Evolutionary conservation across 192 early-diverging fungal genomes (phyloP), one percentile per base, ranked within the genome.

Genomic region (Coemansia sp.): DNA sequence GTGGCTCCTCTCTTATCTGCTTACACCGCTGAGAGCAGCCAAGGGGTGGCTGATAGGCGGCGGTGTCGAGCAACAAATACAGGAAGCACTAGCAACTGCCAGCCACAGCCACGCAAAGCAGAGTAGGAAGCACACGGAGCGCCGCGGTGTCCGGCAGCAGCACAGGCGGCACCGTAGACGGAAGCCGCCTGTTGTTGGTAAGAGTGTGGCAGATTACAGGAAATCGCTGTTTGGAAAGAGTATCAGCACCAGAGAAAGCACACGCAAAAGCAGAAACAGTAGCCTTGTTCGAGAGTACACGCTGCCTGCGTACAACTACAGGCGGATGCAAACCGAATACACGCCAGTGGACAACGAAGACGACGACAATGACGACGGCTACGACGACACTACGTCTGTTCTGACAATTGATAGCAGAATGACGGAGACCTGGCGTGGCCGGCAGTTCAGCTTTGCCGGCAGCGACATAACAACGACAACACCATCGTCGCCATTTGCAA

Each of bases 201-300:
- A 26, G 41, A 63, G 30, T 18, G 11, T 34, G 6, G 30, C 21
- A 24, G 21, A 11, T 24, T 64, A 61, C 21, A 39, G 60, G 5
- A 67, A 67, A 48, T 61, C 63, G 18, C 36, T 71, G 44, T 14
- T 71, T 12, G 69, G 63, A 6, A 55, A 36, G 30, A 6, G 34
- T 35, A 18, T 15, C 33, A n/a, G 56, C 33, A 36, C 30, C 60
- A 26, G 64, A 4, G 23, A 41, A 4, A 39, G 60, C 21, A n/a
- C 23, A 52, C 38, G 67, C 15, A 57, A 15, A 33, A 65, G 38
- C n/a, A 64, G 71, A 43, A 81, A 61, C 49, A 67, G 16, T 44
- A 64, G 60, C 16, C 64, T 81, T 46, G 74, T 81, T 9, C 63
- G 62, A 8, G 71, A 76, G 34, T 81, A 81, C 34, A 81, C 78